A percentile compares a stretch with the other conserved stretches of the same genome.
These are phyloP conservation scores for Teunomyces funiuensis DNA, from an alignment of 805 yeast species.

Conservation along the genomic window DNA sequence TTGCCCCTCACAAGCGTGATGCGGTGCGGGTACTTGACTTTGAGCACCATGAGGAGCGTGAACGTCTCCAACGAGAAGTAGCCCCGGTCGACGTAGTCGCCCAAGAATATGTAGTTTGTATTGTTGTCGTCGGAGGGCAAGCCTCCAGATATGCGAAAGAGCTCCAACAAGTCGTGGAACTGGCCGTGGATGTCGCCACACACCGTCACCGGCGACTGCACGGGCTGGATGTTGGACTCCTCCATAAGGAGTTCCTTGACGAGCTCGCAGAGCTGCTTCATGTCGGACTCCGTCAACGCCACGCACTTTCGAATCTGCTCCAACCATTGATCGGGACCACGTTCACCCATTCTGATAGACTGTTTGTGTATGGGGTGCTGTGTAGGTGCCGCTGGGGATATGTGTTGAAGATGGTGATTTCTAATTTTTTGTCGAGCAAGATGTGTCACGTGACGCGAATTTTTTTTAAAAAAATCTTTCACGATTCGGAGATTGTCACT, in stretches of 20 bases:
- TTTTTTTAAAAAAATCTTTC: neutral
- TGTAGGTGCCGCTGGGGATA: neutral
- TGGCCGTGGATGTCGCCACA: conserved; percentile 99
- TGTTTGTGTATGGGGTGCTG: neutral
- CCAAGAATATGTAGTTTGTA: conserved; percentile 73
- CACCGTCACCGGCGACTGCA: conserved; percentile 88
- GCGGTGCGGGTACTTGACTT: conserved; percentile 81
- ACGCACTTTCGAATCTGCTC: conserved; percentile 91
- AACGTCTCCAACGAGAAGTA: conserved; percentile 92
- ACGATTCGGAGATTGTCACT: too few relatives aligned
- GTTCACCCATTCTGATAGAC: conserved; percentile 50
- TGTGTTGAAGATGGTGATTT: neutral
- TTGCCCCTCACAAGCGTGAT: conserved; percentile 95
- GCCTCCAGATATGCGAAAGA: conserved; percentile 90
- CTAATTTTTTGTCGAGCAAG: conserved; percentile 3
- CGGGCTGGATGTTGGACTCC: conserved; percentile 93
- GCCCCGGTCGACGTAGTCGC: conserved; percentile 98
- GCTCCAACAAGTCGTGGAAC: conserved; percentile 88
- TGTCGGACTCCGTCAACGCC: conserved; percentile 84
- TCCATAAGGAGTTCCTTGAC: conserved; percentile 95
- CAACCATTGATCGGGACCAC: conserved; percentile 96
- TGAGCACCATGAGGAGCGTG: conserved; percentile 88
- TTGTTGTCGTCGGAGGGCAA: conserved; percentile 75
- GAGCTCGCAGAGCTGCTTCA: conserved; percentile 94
- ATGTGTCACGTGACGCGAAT: neutral